phyloP scores from a whole-genome alignment of 106 monocot species.

The Chionographis japonica region DNA sequence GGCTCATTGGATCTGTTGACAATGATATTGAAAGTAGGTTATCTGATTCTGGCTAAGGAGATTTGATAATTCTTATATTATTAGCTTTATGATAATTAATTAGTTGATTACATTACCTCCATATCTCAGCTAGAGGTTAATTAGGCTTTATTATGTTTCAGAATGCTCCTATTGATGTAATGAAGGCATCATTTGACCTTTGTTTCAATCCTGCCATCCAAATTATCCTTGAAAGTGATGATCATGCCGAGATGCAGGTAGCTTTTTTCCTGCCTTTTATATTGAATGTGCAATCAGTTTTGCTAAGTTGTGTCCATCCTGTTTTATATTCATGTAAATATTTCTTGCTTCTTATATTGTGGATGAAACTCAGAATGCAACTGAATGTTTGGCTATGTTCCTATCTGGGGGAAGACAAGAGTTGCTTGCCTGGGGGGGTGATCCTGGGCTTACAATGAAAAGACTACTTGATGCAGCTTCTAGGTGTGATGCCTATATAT shows the following conservation, averaged over 20 bases:
- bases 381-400: constrained; percentile 86
- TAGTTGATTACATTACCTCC: background rate
- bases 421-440: constrained; percentile 68
- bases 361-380: constrained; percentile 66
- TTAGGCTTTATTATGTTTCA: constrained; percentile 15
- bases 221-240: constrained; percentile 77
- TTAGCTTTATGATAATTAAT: background rate
- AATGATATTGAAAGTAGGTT: constrained; percentile 83
- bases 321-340: no score
- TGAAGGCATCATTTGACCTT: constrained; percentile 64
- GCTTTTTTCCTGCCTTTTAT: background rate
- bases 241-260: constrained; percentile 96
- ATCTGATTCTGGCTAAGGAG: background rate
- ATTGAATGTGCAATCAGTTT: background rate
- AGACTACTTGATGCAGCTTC: constrained; percentile 84
- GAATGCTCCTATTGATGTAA: constrained; percentile 68
- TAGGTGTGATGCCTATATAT: constrained; percentile 35
- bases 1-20: constrained; percentile 92
- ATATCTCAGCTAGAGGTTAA: background rate
- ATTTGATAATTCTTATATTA: background rate
- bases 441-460: constrained; percentile 62
- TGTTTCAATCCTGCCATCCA: constrained; percentile 66
- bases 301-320: background rate
- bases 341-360: background rate
- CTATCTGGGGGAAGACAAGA: constrained; percentile 79